Evolutionary conservation across 2,329 filamentous ascomycete genomes (phyloP), one percentile per base, ranked within the genome.

Genomic region (Botrytis medusae): DNA sequence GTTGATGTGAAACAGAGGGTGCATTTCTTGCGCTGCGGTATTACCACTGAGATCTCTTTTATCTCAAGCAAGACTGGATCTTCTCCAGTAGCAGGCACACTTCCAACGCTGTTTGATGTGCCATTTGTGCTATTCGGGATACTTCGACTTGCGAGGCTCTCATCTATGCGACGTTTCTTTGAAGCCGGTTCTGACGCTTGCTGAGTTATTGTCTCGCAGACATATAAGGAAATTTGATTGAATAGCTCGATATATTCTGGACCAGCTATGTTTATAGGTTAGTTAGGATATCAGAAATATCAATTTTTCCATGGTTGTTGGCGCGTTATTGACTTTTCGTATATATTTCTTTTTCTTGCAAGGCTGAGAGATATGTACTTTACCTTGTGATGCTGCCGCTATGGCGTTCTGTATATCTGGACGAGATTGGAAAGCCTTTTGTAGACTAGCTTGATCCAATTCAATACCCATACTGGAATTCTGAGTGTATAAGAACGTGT

Each of bases 21-120:
- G 77, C 89, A 89, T 81, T 92, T 92, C 82, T 92, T 92, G 75
- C 90, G 85, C 82, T 90, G 88, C 0, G 90, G 90, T 6, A 91
- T 85, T 0, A 89, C 87, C n/a, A 92, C 84, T 0, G 89, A 92
- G 32, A 92, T 89, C 62, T 91, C 90, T 80, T 89, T 90, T 74
- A 92, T 84, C 75, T 87, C 87, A 29, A 91, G 83, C 40, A 91
- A 81, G 0, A 91, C 82, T 10, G 84, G 78, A 76, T 91, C 88
- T 9, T 83, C 82, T 2, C 83, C 81, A 46, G 78, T 79, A 12
- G 82, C 76, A 61, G 70, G 46, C 22, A 73, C 48, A 37, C 59
- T 46, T 34, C 70, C 67, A 37, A 48, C 42, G 10, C 57, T 69
- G 22, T 74, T 75, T 51, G 74, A 46, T 34, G 72, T 72, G 29